Conservation (phyloP, 306 rosid genomes). For the Castanea mollissima region DNA sequence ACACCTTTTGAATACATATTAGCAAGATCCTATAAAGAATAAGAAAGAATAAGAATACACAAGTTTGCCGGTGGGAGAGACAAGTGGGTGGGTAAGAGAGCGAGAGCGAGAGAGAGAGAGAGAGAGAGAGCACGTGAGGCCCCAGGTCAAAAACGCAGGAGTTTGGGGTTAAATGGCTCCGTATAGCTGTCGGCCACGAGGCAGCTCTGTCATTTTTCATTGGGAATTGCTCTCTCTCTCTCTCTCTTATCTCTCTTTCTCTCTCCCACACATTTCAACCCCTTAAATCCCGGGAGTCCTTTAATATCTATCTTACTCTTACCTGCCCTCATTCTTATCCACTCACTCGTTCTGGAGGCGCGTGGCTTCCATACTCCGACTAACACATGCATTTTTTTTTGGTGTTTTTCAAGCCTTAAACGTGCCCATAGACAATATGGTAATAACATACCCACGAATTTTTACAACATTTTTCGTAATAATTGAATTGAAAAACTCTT, state of each 20-base stretch:
- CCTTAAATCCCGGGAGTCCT: conserved; percentile 45
- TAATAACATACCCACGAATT: too few species aligned
- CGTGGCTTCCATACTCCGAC: conserved; percentile 15
- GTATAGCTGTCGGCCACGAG: conserved; percentile 59
- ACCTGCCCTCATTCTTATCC: not conserved
- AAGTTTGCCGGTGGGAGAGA: conserved; percentile 11
- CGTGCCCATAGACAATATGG: too few species aligned
- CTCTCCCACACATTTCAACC: conserved; percentile 10
- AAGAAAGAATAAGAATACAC: not conserved
- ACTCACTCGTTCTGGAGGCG: not conserved
- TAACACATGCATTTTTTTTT: not conserved
- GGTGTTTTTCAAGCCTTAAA: too few species aligned
- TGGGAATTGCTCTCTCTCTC: conserved; percentile 27
- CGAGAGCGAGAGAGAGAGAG: conserved; percentile 11
- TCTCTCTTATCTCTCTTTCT: not conserved
- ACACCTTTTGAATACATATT: too few species aligned
- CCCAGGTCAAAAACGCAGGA: conserved; percentile 10
- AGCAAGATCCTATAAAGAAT: too few species aligned
- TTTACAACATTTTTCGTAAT: too few species aligned
- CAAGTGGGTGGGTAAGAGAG: not conserved
- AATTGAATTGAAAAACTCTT: too few species aligned
- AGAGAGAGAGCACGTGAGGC: conserved; percentile 43
- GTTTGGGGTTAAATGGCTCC: conserved; percentile 28
- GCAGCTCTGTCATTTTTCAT: conserved; percentile 20
- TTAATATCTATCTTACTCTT: not conserved